phyloP scores from a whole-genome alignment of 257 asterid genomes.

The Nicotiana benthamiana region DNA sequence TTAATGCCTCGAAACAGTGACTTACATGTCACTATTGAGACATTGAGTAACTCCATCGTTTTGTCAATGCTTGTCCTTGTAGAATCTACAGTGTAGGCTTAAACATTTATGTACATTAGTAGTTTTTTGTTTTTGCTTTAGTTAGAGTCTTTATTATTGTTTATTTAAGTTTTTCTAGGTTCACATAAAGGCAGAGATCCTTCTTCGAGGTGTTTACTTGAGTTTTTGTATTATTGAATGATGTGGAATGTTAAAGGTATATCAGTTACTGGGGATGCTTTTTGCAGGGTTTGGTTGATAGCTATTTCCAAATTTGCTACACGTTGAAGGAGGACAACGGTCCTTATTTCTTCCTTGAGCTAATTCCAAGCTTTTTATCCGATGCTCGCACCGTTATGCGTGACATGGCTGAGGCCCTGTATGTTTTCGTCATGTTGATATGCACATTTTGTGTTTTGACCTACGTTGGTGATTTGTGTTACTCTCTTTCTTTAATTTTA shows the following conservation, averaged over 20 bases:
- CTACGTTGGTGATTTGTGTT: neutral
- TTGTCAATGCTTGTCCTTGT: neutral
- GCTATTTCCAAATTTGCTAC: constrained; percentile 21
- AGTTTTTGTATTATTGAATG: neutral
- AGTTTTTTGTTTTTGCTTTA: neutral
- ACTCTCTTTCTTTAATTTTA: constrained; percentile 11
- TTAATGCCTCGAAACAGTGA: neutral
- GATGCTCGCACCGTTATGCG: constrained; percentile 11
- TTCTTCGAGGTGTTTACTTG: neutral
- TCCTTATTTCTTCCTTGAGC: constrained; percentile 29
- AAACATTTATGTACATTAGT: neutral
- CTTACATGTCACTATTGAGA: neutral
- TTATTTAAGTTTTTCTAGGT: neutral
- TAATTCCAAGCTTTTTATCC: constrained; percentile 17
- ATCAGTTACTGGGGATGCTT: neutral
- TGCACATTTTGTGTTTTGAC: neutral
- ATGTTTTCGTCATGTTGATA: neutral
- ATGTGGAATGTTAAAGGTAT: neutral
- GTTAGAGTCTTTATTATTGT: neutral
- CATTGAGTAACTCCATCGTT: neutral
- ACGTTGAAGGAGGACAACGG: constrained; percentile 29
- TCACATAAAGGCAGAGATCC: neutral
- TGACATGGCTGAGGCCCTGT: constrained; percentile 21
- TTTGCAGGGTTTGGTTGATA: constrained; percentile 34
- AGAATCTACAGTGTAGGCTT: neutral